Conservation (phyloP, 352 stramenopile genomes). For the Poterioochromonas sp. region DNA sequence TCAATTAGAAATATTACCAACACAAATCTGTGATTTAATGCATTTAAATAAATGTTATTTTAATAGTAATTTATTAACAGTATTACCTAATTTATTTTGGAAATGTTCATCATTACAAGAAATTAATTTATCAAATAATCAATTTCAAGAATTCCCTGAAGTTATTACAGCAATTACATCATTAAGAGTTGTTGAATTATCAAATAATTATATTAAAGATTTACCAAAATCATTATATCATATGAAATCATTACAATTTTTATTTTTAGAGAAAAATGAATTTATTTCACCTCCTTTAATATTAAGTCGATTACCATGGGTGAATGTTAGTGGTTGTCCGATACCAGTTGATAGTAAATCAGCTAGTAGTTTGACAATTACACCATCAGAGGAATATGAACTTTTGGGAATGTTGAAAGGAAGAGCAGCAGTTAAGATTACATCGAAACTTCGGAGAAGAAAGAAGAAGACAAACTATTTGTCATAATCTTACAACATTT, state of each 20-base stretch:
- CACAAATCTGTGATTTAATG: background rate
- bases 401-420: background rate
- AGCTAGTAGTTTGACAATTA: background rate
- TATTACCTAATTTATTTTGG: background rate
- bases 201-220: background rate
- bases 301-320: background rate
- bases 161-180: background rate
- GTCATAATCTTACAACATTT: background rate
- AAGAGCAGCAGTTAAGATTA: background rate
- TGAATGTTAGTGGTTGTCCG: background rate
- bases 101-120: background rate
- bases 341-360: background rate
- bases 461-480: background rate
- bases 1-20: background rate
- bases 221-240: background rate
- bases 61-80: background rate
- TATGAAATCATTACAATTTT: constrained; percentile 6
- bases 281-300: background rate
- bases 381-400: background rate
- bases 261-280: background rate
- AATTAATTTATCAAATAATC: background rate
- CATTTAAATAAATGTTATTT: background rate
- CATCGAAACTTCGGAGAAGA: background rate
- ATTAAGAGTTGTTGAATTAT: background rate
- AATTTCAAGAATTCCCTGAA: background rate